These are phyloP conservation scores for Penicillium paradoxum DNA, from an alignment of 495 filamentous ascomycete genomes.

Conservation along the genomic window DNA sequence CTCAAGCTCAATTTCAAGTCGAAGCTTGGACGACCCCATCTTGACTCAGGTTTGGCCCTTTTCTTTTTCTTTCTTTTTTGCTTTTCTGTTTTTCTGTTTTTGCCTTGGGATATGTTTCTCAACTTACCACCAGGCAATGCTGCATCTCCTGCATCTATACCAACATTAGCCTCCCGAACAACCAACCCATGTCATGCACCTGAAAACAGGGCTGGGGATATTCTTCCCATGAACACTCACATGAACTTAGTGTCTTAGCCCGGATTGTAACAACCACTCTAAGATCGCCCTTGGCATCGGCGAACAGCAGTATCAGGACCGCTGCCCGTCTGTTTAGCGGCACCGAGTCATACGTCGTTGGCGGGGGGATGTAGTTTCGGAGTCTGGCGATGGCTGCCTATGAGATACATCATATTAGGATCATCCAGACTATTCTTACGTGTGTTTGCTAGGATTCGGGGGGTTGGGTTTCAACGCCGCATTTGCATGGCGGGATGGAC, in stretches of 20 bases:
- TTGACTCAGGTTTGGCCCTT: background rate
- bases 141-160: conserved; percentile 64
- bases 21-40: background rate
- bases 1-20: background rate
- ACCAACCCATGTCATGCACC: conserved; percentile 15
- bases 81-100: background rate
- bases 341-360: conserved; percentile 56
- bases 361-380: conserved; percentile 60
- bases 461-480: conserved; percentile 5
- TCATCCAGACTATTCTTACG: too few relatives aligned
- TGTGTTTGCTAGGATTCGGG: background rate
- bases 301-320: conserved; percentile 79
- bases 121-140: conserved; percentile 78
- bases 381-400: conserved; percentile 75
- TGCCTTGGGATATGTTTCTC: too few relatives aligned
- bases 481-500: conserved; percentile 4
- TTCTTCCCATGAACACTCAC: conserved; percentile 24
- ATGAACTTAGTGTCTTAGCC: conserved; percentile 64
- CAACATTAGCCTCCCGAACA: conserved; percentile 10
- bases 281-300: conserved; percentile 70
- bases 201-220: background rate
- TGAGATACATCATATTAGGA: conserved; percentile 7
- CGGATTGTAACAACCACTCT: conserved; percentile 83
- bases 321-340: conserved; percentile 72
- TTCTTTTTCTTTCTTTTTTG: conserved; percentile 2